Evolutionary conservation across 164 flowering plant genomes (phyloP), one percentile per base, ranked within the genome.

Genomic region (Chloranthus sessilifolius): DNA sequence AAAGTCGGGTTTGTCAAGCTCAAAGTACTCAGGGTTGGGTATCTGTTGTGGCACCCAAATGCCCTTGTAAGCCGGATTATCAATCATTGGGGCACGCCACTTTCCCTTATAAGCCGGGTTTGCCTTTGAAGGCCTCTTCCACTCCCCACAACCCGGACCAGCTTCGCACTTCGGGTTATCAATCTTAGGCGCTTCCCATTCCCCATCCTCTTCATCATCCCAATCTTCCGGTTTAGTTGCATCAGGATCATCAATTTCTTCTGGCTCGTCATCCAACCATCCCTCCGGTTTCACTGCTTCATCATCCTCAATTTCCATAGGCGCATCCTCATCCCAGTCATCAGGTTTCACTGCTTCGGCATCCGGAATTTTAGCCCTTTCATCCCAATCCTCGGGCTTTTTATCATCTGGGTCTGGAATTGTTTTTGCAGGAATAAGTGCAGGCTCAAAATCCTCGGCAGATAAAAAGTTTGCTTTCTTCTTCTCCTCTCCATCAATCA

Each of bases 141-240:
- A 92, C 61, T 86, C 95, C 24, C 99, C 99, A 67, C 99, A 92
- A 35, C 99, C 99, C 63, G 97, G 95, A 21, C 78, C 96, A 2
- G 53, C 37, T 52, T 62, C 85, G 65, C 99, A 92, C 70, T 81
- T 81, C 0, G 95, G 99, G 70, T 88, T 92, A 21, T 85, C 94
- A 52, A 84, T 70, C 66, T 86, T 88, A 15, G 96, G 99, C 15
- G 95, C 85, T 66, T 92, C 99, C 95, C 95, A 92, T 61, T 82
- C 96, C 74, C 99, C 99, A 73, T 92, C 99, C 72, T 86, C 99
- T 16, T 92, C 97, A 60, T 92, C 99, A 74, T 92, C 97, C 97
- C 99, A 92, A 66, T 92, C 99, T 62, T 92, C 97, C 0, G 99
- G 99, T 51, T 88, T 92, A 19, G 84, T 27, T 15, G 95, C 91